phyloP scores from a whole-genome alignment of 805 yeast genomes.

The Ogataea saltuana region DNA sequence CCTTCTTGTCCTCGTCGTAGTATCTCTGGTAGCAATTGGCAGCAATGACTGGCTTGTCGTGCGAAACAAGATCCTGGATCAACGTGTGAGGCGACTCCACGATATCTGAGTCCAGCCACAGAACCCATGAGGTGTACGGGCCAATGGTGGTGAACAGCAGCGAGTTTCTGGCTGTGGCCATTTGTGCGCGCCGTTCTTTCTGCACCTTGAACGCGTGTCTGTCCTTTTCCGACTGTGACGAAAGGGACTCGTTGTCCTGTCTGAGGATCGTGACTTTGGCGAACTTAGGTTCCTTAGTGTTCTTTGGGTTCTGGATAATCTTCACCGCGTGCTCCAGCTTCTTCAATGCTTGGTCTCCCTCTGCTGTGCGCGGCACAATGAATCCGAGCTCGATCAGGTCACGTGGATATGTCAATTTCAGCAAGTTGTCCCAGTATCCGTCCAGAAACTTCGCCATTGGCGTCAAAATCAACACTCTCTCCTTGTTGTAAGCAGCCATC shows the following conservation, averaged over 20 bases:
- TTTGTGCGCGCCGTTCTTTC: constrained; percentile 81
- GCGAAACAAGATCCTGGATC: constrained; percentile 83
- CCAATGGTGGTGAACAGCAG: constrained; percentile 83
- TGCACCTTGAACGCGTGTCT: constrained; percentile 87
- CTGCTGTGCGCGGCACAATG: constrained; percentile 78
- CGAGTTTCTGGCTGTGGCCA: constrained; percentile 95
- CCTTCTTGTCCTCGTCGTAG: constrained; percentile 55
- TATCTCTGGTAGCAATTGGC: constrained; percentile 93
- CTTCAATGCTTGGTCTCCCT: constrained; percentile 79
- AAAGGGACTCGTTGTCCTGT: constrained; percentile 82
- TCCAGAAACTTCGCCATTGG: constrained; percentile 88
- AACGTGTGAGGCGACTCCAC: constrained; percentile 82
- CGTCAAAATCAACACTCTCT: constrained; percentile 81
- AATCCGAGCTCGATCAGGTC: constrained; percentile 85
- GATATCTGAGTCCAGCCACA: constrained; percentile 96
- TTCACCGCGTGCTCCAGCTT: constrained; percentile 76
- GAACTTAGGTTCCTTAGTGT: constrained; percentile 58
- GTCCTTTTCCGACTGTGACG: constrained; percentile 77
- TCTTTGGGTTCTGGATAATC: constrained; percentile 60
- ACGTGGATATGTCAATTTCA: constrained; percentile 78
- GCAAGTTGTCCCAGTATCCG: constrained; percentile 84
- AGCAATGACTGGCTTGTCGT: constrained; percentile 82
- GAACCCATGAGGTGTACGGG: constrained; percentile 90
- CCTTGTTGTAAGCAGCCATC: constrained; percentile 71
- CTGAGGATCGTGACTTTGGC: constrained; percentile 84